Evolutionary conservation across 2,329 filamentous ascomycete species (phyloP).

Genomic region (Epichloe coenophiala): DNA sequence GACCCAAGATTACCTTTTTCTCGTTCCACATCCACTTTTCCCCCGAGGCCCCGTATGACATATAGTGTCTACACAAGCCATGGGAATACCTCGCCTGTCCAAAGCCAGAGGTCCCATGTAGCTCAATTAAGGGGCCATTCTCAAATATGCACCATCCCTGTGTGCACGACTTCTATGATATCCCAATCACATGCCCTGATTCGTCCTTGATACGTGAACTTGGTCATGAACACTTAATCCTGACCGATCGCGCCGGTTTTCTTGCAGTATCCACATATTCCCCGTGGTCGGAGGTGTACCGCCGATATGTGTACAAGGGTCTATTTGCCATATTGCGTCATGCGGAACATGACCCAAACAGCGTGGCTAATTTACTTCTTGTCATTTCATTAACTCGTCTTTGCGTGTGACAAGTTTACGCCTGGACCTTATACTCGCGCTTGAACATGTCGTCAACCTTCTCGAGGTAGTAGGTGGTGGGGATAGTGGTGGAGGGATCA

Average conservation of each 20-base stretch:
- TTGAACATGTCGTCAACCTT: conserved; percentile 80
- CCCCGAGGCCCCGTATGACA: background rate
- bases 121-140: conserved; percentile 5
- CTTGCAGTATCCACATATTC: background rate
- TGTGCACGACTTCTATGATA: conserved; percentile 5
- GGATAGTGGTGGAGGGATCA: conserved; percentile 48
- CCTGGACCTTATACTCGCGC: conserved; percentile 64
- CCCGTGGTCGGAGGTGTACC: conserved; percentile 2
- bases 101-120: background rate
- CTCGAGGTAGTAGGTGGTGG: conserved; percentile 65
- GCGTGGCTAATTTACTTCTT: conserved; percentile 1
- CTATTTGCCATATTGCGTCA: background rate
- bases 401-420: conserved; percentile 27
- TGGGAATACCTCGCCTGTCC: background rate
- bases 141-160: background rate
- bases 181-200: conserved; percentile 4
- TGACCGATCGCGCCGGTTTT: background rate
- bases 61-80: conserved; percentile 7
- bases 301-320: conserved; percentile 2
- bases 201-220: conserved; percentile 5
- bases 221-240: conserved; percentile 3
- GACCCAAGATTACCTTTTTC: background rate
- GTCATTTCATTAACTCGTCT: background rate
- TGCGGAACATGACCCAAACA: conserved; percentile 2
- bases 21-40: background rate